These are phyloP conservation scores for Fraxinus quadrangulata DNA, from an alignment of 257 asterid genomes.

Conservation along the genomic window DNA sequence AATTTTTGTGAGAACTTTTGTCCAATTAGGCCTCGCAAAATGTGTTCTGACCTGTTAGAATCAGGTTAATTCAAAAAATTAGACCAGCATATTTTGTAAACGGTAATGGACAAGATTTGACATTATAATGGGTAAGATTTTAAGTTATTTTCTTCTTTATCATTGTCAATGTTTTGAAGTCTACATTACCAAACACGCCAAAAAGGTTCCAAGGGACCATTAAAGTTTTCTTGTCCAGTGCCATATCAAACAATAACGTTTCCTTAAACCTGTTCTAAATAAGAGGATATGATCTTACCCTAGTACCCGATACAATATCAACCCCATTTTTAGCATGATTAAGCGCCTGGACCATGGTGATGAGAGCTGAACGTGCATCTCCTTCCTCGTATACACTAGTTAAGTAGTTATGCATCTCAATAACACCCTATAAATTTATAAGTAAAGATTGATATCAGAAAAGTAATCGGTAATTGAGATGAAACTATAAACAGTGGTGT, in stretches of 20 bases:
- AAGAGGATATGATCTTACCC: conserved; percentile 45
- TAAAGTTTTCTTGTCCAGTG: too few relatives aligned
- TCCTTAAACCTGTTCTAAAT: too few relatives aligned
- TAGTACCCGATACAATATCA: conserved; percentile 87
- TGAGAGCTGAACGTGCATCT: conserved; percentile 97
- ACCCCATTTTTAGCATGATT: conserved; percentile 98
- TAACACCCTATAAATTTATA: conserved; percentile 61
- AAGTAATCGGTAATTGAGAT: neutral
- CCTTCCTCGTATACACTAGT: conserved; percentile 99
- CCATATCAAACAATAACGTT: too few relatives aligned
- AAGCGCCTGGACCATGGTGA: conserved; percentile 98
- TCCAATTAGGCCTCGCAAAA: conserved; percentile 97
- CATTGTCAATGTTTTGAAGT: neutral
- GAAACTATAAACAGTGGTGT: conserved; percentile 2
- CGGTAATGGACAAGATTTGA: neutral
- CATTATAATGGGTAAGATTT: neutral
- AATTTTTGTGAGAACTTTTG: conserved; percentile 74
- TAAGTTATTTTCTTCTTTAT: too few relatives aligned
- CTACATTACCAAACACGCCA: neutral
- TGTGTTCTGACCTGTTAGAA: conserved; percentile 79
- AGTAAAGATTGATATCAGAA: conserved; percentile 4
- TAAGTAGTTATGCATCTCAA: conserved; percentile 95
- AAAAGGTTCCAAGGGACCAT: too few relatives aligned
- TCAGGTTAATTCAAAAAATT: neutral
- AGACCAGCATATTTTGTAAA: neutral